Base-by-base conservation (phyloP, 1,284 basidiomycete genomes). In the Ceratobasidium sp. region DNA sequence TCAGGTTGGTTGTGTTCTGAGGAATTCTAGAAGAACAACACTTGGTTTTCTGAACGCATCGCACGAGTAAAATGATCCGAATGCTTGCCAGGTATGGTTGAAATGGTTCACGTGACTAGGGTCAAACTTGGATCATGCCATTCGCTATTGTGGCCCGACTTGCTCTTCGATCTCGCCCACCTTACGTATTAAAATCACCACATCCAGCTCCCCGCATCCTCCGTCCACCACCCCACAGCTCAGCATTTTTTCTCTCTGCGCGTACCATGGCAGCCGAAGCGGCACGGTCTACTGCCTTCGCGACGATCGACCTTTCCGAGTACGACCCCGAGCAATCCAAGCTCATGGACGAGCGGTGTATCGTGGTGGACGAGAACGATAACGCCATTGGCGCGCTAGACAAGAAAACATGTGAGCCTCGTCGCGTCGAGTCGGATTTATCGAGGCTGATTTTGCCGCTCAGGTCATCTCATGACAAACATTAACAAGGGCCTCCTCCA, bases 281-380 rank as follows among this genome's bases (percentile, higher is more conserved):
- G 11, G 68, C 61, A 48, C 27, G 34, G 14, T 43, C 76, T 19
- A 59, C 27, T 41, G 61, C 62, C 13, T 87, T 93, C 76, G 87
- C 91, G 19, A 89, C 84, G 79, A 85, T 93, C 76, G 92, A 94
- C 81, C 83, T 94, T 61, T 87, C 86, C n/a, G 85, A 79, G 74
- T 94, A 94, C 85, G 93, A 94, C 79, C 84, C 89, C 1, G 91
- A 92, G 79, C 92, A 94, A 80, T 90, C 90, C 59, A 88, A 92
- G 76, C 86, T 99, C 76, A 99, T 99, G 98, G 95, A 98, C 79
- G 98, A 99, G 83, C 86, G 94, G 76, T 98, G 98, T 81, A 99
- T 99, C 81, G 88, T 99, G 54, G 93, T 98, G 41, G 93, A 96
- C 80, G 91, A 95, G 79, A 84, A 98, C 75, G 96, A 98, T 81